Percentiles rank a stretch among this genome's conserved stretches.
phyloP scores from a whole-genome alignment of 164 flowering plant genomes.

The Umbellularia californica region DNA sequence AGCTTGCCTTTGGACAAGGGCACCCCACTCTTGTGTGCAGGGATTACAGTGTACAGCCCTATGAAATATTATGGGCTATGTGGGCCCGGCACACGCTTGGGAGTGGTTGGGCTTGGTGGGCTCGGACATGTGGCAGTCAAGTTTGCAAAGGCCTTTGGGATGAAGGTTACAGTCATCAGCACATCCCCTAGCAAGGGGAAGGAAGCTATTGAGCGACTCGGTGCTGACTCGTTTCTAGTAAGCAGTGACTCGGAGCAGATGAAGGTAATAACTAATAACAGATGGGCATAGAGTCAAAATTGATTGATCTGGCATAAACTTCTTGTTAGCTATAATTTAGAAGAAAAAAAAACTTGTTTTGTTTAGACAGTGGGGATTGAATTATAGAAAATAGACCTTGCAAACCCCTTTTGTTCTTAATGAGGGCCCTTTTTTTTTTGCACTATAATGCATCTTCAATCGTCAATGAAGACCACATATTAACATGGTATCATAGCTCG shows the following conservation, averaged over 20 bases:
- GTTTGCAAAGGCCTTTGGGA: slow-evolving; percentile 21
- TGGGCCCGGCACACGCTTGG: slow-evolving; percentile 16
- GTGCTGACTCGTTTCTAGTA: slow-evolving; percentile 22
- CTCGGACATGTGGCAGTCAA: slow-evolving; percentile 20
- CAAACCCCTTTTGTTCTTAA: neutral
- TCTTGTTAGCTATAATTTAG: neutral
- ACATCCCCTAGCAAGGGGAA: slow-evolving; percentile 32
- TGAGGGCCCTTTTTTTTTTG: no score
- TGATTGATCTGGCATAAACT: neutral
- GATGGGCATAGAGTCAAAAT: neutral
- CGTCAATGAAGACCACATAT: no score
- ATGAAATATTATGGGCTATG: slow-evolving; percentile 14
- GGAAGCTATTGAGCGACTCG: slow-evolving; percentile 34
- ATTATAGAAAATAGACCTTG: neutral
- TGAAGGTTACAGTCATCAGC: slow-evolving; percentile 36
- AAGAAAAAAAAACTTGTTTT: no score
- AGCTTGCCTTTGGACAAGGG: slow-evolving; percentile 18
- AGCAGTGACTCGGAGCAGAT: slow-evolving; percentile 34
- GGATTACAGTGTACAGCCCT: slow-evolving; percentile 30
- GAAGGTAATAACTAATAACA: slow-evolving; percentile 21
- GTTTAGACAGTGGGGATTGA: neutral
- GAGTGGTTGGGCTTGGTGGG: slow-evolving; percentile 19
- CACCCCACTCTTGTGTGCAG: slow-evolving; percentile 23
- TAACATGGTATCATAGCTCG: no score
- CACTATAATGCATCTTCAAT: no score